These are phyloP conservation scores for Cystofilobasidium ferigula DNA, from an alignment of 768 basidiomycete species.

Conservation along the genomic window DNA sequence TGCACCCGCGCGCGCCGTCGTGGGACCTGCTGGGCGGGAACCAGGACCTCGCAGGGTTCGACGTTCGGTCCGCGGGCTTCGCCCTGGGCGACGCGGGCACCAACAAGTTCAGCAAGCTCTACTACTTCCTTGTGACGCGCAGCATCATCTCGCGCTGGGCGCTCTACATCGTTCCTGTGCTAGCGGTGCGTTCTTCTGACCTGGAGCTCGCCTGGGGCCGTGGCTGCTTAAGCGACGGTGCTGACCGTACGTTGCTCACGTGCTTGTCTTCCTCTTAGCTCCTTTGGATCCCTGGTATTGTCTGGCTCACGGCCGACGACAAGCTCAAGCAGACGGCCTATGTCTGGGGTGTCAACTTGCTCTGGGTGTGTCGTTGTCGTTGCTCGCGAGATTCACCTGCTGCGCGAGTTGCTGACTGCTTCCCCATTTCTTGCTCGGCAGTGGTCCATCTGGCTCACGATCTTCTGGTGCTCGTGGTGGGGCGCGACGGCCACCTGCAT, in stretches of 20 bases:
- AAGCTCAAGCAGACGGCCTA: background rate
- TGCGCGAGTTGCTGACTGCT: background rate
- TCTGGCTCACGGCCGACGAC: conserved; percentile 47
- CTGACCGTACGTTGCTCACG: background rate
- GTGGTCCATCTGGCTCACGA: conserved; percentile 77
- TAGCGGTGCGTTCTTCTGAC: conserved; percentile 37
- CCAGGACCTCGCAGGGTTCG: conserved; percentile 9
- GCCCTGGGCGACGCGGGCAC: conserved; percentile 18
- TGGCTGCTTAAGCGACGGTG: background rate
- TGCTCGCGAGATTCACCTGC: too few relatives aligned
- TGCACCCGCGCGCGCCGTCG: background rate
- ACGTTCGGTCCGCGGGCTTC: conserved; percentile 17
- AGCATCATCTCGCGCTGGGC: conserved; percentile 72
- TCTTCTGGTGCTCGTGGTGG: conserved; percentile 80
- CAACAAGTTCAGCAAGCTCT: conserved; percentile 14
- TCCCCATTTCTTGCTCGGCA: conserved; percentile 38
- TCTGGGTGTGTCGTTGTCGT: conserved; percentile 8
- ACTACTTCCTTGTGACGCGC: conserved; percentile 48
- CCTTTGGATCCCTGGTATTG: conserved; percentile 47
- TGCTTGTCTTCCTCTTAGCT: conserved; percentile 20
- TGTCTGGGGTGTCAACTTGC: conserved; percentile 13
- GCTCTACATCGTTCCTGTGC: conserved; percentile 58
- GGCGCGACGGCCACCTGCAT: conserved; percentile 51
- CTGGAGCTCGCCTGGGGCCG: conserved; percentile 56
- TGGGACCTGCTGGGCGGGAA: background rate